Evolutionary conservation across 306 rosid species (phyloP).

Genomic region (Bauhinia variegata): DNA sequence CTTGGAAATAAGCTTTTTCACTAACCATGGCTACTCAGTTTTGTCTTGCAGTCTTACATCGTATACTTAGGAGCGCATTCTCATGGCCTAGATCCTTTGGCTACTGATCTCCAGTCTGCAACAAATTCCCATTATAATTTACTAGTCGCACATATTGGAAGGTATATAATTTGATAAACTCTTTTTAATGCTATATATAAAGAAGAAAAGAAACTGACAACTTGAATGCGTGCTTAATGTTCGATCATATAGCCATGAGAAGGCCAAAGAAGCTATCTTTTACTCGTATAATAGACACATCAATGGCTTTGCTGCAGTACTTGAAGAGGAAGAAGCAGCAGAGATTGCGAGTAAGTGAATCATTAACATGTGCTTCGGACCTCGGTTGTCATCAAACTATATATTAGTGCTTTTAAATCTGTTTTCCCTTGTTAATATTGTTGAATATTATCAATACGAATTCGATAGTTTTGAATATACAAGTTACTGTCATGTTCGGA

Average conservation of each 20-base stretch:
- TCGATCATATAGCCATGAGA: constrained; percentile 46
- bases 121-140: constrained; percentile 45
- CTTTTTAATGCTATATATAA: not conserved
- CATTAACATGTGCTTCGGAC: not conserved
- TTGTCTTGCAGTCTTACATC: constrained; percentile 54
- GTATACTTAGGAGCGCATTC: constrained; percentile 67
- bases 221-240: not conserved
- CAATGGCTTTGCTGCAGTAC: constrained; percentile 63
- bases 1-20: not conserved
- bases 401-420: constrained; percentile 1
- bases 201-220: constrained; percentile 2
- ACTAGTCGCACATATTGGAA: constrained; percentile 52
- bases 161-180: constrained; percentile 37
- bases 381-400: too few species aligned
- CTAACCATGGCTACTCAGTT: not conserved
- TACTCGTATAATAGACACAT: constrained; percentile 55
- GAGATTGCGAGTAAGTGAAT: constrained; percentile 46
- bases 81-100: constrained; percentile 51
- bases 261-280: constrained; percentile 53
- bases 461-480: too few species aligned
- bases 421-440: not conserved
- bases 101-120: constrained; percentile 35
- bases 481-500: not conserved
- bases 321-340: constrained; percentile 49
- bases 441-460: too few species aligned